Evolutionary conservation across 192 early-diverging fungal genomes (phyloP), one percentile per base, ranked within the genome.

Genomic region (Coemansia aciculifera): DNA sequence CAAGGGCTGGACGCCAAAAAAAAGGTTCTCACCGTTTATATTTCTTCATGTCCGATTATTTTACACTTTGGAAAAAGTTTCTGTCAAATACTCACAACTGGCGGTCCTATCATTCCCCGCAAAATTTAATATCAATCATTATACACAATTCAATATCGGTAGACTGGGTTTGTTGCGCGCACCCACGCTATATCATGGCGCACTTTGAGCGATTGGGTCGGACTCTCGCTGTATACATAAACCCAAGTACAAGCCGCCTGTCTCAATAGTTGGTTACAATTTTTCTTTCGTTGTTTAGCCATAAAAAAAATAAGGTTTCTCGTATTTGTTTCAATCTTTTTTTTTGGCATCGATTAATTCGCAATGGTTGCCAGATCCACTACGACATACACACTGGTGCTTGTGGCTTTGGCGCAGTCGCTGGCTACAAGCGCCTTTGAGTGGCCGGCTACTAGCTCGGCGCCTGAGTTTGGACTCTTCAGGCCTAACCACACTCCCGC

Each of bases 331-430:
- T 32, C 29, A n/a, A 9, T 13, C 52, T 34, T n/a, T 34, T 59
- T 32, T 36, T 17, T 15, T 37, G 34, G 34, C 34, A 39, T 36
- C 34, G 8, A 37, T 39, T n/a, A 60, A 44, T 9, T 23, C 32
- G 31, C 3, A 29, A 81, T 81, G 79, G 70, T 73, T 23, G 42
- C 38, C 48, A 75, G 52, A 39, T 67, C 73, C 12, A 75, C 63
- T 19, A 73, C 79, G 31, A 64, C 73, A 5, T 81, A 81, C 43
- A 49, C 79, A 23, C 49, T 81, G 66, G 67, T 76, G 43, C 56
- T 72, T 42, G 64, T 68, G 51, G 63, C 71, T 4, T 24, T 75
- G 7, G 62, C 79, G 15, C 73, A 74, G 71, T 67, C 73, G 6
- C 48, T 75, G 37, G 66, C 40, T 5, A 51, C 52, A 1, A 42